Conservation (phyloP, 805 yeast species). For the Candida patagonica region DNA sequence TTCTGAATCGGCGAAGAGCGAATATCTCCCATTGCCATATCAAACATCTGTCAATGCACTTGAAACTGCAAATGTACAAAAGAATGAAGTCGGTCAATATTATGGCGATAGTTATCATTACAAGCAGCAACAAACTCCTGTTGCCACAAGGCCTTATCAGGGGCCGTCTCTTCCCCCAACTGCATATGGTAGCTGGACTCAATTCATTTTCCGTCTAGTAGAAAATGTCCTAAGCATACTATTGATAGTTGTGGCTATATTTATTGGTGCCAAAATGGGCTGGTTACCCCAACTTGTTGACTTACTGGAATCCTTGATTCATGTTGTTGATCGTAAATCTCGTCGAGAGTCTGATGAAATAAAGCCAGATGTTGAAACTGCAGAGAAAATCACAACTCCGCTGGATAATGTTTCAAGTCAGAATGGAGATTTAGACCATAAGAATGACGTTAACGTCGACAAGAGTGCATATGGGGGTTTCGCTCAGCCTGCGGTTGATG, state of each 20-base stretch:
- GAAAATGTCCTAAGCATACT: slow-evolving; percentile 35
- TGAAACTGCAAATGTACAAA: neutral
- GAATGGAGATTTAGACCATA: neutral
- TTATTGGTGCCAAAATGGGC: slow-evolving; percentile 21
- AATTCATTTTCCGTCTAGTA: slow-evolving; percentile 20
- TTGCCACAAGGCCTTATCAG: neutral
- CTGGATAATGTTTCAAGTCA: neutral
- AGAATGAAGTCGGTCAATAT: slow-evolving; percentile 9
- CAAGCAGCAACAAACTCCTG: neutral
- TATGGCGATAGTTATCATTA: slow-evolving; percentile 4
- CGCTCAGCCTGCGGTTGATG: neutral
- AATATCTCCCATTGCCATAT: slow-evolving; percentile 7
- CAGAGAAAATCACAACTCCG: neutral
- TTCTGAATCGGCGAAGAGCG: neutral
- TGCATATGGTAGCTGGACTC: slow-evolving; percentile 13
- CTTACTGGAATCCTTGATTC: slow-evolving; percentile 13
- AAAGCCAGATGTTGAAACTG: neutral
- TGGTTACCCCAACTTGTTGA: slow-evolving; percentile 20
- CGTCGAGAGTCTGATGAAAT: neutral
- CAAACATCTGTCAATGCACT: neutral
- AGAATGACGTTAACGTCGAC: neutral
- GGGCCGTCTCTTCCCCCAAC: slow-evolving; percentile 8
- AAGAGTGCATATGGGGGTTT: neutral
- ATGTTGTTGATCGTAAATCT: slow-evolving; percentile 3
- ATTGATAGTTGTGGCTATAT: slow-evolving; percentile 21